Evolutionary conservation across 352 stramenopile species (phyloP).

Genomic region (Synura sp.): DNA sequence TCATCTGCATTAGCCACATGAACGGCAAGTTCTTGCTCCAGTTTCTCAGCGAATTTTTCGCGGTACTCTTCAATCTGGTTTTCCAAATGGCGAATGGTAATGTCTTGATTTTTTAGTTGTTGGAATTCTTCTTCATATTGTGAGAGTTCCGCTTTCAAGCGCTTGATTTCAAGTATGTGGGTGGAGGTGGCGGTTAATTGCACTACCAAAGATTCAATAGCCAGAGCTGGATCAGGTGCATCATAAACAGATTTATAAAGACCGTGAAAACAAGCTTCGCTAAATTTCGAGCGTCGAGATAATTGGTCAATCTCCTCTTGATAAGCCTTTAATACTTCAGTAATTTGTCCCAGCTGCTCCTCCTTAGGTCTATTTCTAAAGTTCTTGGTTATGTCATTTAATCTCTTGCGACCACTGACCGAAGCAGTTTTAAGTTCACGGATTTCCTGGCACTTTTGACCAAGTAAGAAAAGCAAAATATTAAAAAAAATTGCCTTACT

Average conservation of each 20-base stretch:
- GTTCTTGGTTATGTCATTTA: constrained; percentile 71
- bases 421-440: constrained; percentile 21
- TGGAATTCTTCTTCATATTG: constrained; percentile 73
- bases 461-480: background rate
- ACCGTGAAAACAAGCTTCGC: constrained; percentile 78
- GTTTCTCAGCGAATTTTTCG: constrained; percentile 56
- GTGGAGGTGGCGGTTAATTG: background rate
- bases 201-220: constrained; percentile 58
- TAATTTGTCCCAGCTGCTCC: constrained; percentile 59
- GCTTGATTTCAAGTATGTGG: constrained; percentile 25
- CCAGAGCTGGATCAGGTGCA: constrained; percentile 68
- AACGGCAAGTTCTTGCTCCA: background rate
- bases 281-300: constrained; percentile 70
- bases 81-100: constrained; percentile 65
- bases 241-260: constrained; percentile 79
- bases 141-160: constrained; percentile 57
- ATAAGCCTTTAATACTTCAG: constrained; percentile 70
- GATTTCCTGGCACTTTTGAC: background rate
- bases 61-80: constrained; percentile 62
- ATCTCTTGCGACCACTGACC: constrained; percentile 63
- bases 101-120: constrained; percentile 77
- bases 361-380: constrained; percentile 66
- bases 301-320: constrained; percentile 84
- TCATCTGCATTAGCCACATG: background rate
- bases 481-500: background rate